Conservation (phyloP, 2,329 filamentous ascomycete species). For the Cryphonectria naterciae region DNA sequence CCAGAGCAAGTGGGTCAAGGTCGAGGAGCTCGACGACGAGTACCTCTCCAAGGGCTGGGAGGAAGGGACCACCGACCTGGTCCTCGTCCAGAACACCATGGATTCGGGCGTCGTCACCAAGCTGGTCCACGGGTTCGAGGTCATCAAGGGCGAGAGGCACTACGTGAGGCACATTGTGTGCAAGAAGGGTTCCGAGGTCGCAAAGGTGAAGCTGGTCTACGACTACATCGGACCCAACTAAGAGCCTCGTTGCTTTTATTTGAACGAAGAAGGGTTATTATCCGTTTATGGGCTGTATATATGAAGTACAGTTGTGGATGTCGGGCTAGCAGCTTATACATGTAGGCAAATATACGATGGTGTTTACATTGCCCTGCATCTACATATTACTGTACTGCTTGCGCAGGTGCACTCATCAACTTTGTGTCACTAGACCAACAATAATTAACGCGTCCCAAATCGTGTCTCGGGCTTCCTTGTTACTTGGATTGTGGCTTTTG, state of each 20-base stretch:
- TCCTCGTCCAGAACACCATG: constrained; percentile 29
- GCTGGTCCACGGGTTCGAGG: constrained; percentile 26
- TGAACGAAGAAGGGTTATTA: neutral
- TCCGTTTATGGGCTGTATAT: neutral
- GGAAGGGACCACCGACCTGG: constrained; percentile 29
- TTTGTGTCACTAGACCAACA: neutral
- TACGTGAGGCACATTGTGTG: constrained; percentile 25
- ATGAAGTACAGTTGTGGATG: neutral
- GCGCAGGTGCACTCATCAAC: neutral
- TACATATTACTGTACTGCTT: neutral
- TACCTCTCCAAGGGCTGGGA: constrained; percentile 31
- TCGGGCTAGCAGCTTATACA: neutral
- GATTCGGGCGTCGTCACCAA: constrained; percentile 26
- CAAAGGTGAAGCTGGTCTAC: constrained; percentile 27
- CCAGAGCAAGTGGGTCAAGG: constrained; percentile 27
- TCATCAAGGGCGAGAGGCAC: constrained; percentile 22
- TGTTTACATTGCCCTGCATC: neutral
- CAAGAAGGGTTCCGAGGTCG: constrained; percentile 23
- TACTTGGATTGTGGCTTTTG: neutral
- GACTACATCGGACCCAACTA: constrained; percentile 24
- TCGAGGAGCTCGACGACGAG: constrained; percentile 27
- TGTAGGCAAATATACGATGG: neutral
- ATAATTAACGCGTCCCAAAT: neutral
- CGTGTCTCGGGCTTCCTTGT: neutral
- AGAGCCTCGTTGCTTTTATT: neutral